Percentiles rank a stretch among this genome's conserved stretches.
These are phyloP conservation scores for Beta lomatogona DNA, from an alignment of 179 eudicot genomes.

Conservation along the genomic window DNA sequence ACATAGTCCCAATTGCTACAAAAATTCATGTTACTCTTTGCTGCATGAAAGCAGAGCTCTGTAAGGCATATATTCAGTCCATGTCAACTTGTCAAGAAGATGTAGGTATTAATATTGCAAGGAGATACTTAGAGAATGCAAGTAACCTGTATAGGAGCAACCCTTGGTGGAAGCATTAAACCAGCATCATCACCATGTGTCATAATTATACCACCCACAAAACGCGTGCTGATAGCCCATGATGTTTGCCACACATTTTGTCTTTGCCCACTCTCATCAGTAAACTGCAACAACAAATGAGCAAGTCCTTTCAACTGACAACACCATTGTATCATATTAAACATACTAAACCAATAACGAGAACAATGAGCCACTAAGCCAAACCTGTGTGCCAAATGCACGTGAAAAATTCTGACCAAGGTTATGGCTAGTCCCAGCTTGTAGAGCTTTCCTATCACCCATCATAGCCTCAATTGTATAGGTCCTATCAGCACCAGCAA, in stretches of 20 bases:
- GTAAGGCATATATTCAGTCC: not conserved
- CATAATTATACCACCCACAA: conserved; percentile 87
- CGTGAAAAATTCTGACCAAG: conserved; percentile 97
- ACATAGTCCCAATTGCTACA: not conserved
- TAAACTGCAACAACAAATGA: conserved; percentile 54
- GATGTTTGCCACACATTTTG: conserved; percentile 99
- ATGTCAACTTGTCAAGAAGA: not conserved
- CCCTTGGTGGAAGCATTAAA: conserved; percentile 89
- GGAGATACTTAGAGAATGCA: conserved; percentile 2
- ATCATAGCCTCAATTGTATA: conserved; percentile 99
- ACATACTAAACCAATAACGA: not conserved
- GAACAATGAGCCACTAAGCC: not conserved
- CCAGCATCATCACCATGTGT: conserved; percentile 99
- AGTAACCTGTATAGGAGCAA: conserved; percentile 89
- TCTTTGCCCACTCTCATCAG: conserved; percentile 88
- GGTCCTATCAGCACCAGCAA: conserved; percentile 93
- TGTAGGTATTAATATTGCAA: not conserved
- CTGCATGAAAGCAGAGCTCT: not conserved
- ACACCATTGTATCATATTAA: not conserved
- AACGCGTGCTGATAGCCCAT: conserved; percentile 95
- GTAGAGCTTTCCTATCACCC: conserved; percentile 98
- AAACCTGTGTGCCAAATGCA: conserved; percentile 94
- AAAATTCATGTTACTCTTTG: not conserved
- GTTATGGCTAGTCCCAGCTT: conserved; percentile 99
- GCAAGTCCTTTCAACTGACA: not conserved